A percentile compares a stretch with the other conserved stretches of the same genome.
Conservation (phyloP, 2,329 filamentous ascomycete species). For the Phoma sp. region DNA sequence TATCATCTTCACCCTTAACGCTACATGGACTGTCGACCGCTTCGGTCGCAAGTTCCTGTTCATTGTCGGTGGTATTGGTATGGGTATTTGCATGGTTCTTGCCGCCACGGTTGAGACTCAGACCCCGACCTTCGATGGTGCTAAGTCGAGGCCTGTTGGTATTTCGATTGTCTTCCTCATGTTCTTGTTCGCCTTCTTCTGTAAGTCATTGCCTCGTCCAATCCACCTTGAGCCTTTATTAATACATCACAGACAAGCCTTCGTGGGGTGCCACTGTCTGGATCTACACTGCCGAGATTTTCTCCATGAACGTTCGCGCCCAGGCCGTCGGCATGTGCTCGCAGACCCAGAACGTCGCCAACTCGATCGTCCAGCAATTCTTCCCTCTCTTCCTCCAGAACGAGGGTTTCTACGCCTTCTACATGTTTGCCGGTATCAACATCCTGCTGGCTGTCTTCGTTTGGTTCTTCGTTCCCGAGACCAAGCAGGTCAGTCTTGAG, state of each 20-base stretch:
- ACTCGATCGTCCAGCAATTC: conserved; percentile 73
- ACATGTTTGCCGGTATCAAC: conserved; percentile 62
- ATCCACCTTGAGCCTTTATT: conserved; percentile 18
- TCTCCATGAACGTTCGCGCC: conserved; percentile 75
- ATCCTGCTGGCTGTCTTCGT: conserved; percentile 51
- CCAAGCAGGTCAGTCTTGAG: conserved; percentile 58
- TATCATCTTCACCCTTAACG: conserved; percentile 76
- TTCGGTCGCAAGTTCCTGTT: conserved; percentile 75
- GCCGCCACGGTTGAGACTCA: conserved; percentile 65
- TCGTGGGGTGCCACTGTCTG: conserved; percentile 74
- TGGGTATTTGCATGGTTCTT: conserved; percentile 74
- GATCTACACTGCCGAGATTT: conserved; percentile 75
- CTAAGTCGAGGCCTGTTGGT: conserved; percentile 66
- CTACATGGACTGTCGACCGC: conserved; percentile 75
- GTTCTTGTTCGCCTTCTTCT: conserved; percentile 71
- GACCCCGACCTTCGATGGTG: conserved; percentile 62
- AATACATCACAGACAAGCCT: conserved; percentile 63
- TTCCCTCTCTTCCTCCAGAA: conserved; percentile 72
- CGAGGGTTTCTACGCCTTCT: conserved; percentile 63
- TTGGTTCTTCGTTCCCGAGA: conserved; percentile 54
- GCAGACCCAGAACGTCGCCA: conserved; percentile 66
- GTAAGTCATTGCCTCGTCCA: conserved; percentile 43
- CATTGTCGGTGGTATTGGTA: conserved; percentile 72
- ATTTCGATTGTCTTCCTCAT: conserved; percentile 74
- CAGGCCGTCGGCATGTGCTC: conserved; percentile 73